phyloP scores from a whole-genome alignment of 768 basidiomycete genomes.

The Sporobolomyces pararoseus region DNA sequence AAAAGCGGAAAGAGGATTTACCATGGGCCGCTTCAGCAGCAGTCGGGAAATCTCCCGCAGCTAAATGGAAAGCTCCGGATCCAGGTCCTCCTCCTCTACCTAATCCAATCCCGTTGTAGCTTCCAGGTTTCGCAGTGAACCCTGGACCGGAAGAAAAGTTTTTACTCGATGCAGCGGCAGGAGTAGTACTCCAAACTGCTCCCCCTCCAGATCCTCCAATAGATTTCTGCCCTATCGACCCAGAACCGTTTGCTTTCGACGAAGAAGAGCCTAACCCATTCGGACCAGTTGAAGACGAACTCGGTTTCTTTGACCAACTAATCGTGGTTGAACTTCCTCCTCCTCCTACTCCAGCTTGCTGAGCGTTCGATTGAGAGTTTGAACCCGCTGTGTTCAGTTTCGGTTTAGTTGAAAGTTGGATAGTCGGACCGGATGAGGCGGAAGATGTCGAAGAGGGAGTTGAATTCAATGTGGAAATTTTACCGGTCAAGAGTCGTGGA shows the following conservation, averaged over 20 bases:
- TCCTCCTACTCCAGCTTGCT: neutral
- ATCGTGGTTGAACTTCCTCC: neutral
- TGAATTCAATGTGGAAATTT: constrained; percentile 34
- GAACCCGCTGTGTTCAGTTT: too few species aligned
- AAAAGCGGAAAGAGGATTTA: constrained; percentile 44
- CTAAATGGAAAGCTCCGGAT: constrained; percentile 24
- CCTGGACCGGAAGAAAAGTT: constrained; percentile 32
- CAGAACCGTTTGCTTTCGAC: neutral
- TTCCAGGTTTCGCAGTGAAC: constrained; percentile 65
- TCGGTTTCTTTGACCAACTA: constrained; percentile 6
- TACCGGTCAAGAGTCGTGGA: constrained; percentile 45
- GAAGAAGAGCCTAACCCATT: too few species aligned
- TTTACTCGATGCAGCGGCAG: neutral
- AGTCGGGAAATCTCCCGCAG: constrained; percentile 76
- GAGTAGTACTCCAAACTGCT: constrained; percentile 6
- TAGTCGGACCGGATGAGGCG: neutral
- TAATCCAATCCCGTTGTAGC: constrained; percentile 55
- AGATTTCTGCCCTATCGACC: neutral
- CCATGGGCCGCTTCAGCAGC: constrained; percentile 91
- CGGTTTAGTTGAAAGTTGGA: too few species aligned
- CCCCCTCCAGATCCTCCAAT: neutral
- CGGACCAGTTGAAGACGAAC: neutral
- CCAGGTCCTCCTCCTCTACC: constrained; percentile 56
- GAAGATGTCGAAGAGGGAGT: constrained; percentile 15
- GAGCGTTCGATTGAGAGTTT: too few species aligned